These are phyloP conservation scores for Spirogloea muscicola DNA, from an alignment of 139 green algal genomes.

Conservation along the genomic window DNA sequence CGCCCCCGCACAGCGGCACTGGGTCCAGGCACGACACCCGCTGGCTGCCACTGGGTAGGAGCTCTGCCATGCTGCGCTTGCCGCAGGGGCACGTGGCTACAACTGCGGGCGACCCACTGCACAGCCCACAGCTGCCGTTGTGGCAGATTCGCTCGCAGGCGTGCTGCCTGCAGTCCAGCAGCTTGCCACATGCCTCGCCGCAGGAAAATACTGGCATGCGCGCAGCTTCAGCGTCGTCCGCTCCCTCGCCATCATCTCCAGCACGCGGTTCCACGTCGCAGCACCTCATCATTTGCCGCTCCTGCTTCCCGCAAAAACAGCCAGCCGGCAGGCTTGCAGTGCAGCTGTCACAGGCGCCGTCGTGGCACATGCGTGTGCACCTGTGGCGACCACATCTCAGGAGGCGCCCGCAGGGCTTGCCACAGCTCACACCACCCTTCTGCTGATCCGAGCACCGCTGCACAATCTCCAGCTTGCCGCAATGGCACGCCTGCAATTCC, in stretches of 20 bases:
- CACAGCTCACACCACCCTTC: conserved; percentile 24
- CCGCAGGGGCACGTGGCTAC: conserved; percentile 40
- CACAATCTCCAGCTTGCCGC: conserved; percentile 13
- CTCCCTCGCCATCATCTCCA: no score
- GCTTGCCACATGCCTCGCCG: conserved; percentile 1
- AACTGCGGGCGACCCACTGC: conserved; percentile 8
- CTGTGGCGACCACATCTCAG: conserved; percentile 29
- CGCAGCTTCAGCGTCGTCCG: not conserved
- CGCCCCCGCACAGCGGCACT: conserved; percentile 28
- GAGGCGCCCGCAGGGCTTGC: not conserved
- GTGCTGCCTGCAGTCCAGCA: conserved; percentile 44
- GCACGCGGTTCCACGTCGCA: no score
- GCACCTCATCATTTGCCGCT: conserved; percentile 14
- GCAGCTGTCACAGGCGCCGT: conserved; percentile 26
- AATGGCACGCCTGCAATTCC: conserved; percentile 38
- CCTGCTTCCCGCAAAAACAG: conserved; percentile 44
- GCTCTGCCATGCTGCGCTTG: conserved; percentile 7
- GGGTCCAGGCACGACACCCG: conserved; percentile 32
- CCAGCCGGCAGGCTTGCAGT: not conserved
- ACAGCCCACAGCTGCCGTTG: conserved; percentile 26
- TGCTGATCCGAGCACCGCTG: conserved; percentile 17
- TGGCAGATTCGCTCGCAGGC: conserved; percentile 30
- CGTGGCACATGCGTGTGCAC: conserved; percentile 32
- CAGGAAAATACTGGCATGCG: conserved; percentile 31
- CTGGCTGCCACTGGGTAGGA: not conserved